phyloP scores from a whole-genome alignment of 2,329 filamentous ascomycete genomes.

The Diaporthe citri region DNA sequence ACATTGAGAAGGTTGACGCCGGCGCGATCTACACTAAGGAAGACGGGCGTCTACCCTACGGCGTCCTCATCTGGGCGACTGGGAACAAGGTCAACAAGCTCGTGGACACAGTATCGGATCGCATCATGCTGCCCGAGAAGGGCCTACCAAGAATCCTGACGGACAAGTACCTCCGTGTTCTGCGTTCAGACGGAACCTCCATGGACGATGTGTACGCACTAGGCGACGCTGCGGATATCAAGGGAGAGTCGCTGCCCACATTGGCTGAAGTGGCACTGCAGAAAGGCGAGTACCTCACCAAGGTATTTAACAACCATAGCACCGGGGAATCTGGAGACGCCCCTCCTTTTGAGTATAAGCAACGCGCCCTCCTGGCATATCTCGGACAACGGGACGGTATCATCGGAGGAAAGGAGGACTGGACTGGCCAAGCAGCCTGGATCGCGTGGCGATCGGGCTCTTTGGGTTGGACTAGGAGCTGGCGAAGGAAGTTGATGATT shows the following conservation, averaged over 20 bases:
- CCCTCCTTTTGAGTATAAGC: constrained; percentile 52
- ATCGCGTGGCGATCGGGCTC: constrained; percentile 56
- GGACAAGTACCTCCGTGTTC: constrained; percentile 44
- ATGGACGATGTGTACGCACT: constrained; percentile 50
- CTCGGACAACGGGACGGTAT: constrained; percentile 57
- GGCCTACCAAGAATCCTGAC: constrained; percentile 41
- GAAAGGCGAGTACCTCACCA: constrained; percentile 52
- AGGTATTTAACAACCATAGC: constrained; percentile 35
- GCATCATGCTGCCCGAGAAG: constrained; percentile 44
- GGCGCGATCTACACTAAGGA: constrained; percentile 51
- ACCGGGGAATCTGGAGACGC: not conserved
- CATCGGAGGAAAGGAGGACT: constrained; percentile 53
- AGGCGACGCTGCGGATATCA: constrained; percentile 55
- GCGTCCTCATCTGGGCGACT: constrained; percentile 44
- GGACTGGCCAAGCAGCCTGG: constrained; percentile 57
- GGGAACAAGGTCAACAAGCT: constrained; percentile 44
- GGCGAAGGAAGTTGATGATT: constrained; percentile 50
- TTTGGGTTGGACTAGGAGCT: constrained; percentile 51
- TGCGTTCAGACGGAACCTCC: constrained; percentile 44
- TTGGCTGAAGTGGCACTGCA: constrained; percentile 54
- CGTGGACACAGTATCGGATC: constrained; percentile 42
- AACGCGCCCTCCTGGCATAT: constrained; percentile 54
- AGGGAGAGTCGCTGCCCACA: constrained; percentile 50
- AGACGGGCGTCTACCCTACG: constrained; percentile 56
- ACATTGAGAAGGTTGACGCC: constrained; percentile 41